Percentiles rank a stretch among this genome's conserved stretches.
These are phyloP conservation scores for Chaetomium sp. DNA, from an alignment of 2,329 filamentous ascomycete genomes.

Conservation along the genomic window DNA sequence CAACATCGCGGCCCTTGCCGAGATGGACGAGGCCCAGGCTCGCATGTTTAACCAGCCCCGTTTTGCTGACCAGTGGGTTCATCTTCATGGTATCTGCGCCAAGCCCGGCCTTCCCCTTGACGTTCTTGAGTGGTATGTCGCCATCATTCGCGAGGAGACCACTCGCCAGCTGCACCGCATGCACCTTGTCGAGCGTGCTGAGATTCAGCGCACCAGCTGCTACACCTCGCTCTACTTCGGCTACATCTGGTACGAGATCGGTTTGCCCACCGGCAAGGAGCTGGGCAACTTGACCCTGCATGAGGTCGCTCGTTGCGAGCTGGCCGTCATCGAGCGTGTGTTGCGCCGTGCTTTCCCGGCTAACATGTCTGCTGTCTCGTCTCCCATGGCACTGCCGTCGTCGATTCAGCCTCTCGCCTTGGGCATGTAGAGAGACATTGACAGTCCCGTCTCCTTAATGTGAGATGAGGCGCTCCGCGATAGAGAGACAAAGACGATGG, in stretches of 20 bases:
- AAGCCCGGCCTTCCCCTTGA: constrained; percentile 45
- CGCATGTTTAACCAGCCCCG: constrained; percentile 42
- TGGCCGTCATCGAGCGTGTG: constrained; percentile 43
- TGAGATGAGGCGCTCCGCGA: too few relatives aligned
- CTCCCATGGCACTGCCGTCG: too few relatives aligned
- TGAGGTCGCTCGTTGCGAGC: constrained; percentile 40
- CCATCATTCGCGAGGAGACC: constrained; percentile 48
- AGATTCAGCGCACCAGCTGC: constrained; percentile 29
- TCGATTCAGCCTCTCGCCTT: too few relatives aligned
- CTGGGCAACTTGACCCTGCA: constrained; percentile 46
- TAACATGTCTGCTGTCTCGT: not conserved
- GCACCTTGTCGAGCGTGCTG: constrained; percentile 36
- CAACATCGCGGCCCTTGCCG: constrained; percentile 42
- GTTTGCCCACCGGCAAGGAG: constrained; percentile 33
- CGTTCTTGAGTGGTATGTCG: constrained; percentile 54
- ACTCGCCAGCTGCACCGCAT: constrained; percentile 34
- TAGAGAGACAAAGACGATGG: too few relatives aligned
- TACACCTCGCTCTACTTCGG: constrained; percentile 44
- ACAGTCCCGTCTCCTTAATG: too few relatives aligned
- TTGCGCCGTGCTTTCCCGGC: constrained; percentile 37
- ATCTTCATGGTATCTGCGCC: constrained; percentile 45
- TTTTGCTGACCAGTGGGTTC: constrained; percentile 43
- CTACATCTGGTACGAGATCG: constrained; percentile 45
- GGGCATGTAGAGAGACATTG: too few relatives aligned
- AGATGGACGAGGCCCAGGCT: constrained; percentile 32